These are phyloP conservation scores for Sparassis latifolia DNA, from an alignment of 1,284 basidiomycete species.

Conservation along the genomic window DNA sequence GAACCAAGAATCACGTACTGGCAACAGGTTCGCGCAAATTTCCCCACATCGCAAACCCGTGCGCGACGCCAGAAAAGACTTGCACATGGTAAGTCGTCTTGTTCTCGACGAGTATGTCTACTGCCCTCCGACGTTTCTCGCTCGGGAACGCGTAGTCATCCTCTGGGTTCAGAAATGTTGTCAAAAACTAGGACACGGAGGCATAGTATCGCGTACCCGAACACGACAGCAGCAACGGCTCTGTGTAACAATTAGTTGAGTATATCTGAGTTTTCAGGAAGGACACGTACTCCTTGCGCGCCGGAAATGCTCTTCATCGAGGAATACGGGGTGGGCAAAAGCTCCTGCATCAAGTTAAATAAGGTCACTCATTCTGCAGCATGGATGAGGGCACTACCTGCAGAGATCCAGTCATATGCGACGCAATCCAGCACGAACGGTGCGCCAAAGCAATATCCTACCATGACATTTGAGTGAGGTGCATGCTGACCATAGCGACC, in stretches of 20 bases:
- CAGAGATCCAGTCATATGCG: slow-evolving; percentile 30
- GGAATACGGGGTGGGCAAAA: slow-evolving; percentile 47
- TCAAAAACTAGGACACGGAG: not conserved
- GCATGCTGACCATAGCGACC: not conserved
- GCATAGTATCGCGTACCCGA: slow-evolving; percentile 33
- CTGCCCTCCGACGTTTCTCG: slow-evolving; percentile 36
- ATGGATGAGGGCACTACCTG: not conserved
- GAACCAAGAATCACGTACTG: slow-evolving; percentile 28
- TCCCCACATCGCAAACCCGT: slow-evolving; percentile 39
- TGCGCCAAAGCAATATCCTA: slow-evolving; percentile 55
- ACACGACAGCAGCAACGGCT: slow-evolving; percentile 45
- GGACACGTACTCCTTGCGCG: slow-evolving; percentile 38
- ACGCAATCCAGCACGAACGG: slow-evolving; percentile 41
- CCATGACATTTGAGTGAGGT: slow-evolving; percentile 10
- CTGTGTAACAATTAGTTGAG: slow-evolving; percentile 23
- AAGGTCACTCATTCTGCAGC: not conserved
- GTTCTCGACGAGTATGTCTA: slow-evolving; percentile 36
- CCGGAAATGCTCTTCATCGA: slow-evolving; percentile 42
- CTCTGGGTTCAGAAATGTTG: slow-evolving; percentile 24
- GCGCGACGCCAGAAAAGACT: slow-evolving; percentile 41
- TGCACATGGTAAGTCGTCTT: slow-evolving; percentile 42
- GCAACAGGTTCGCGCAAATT: slow-evolving; percentile 31
- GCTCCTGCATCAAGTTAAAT: slow-evolving; percentile 31
- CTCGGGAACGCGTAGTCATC: slow-evolving; percentile 37
- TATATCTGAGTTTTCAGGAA: not conserved